Conservation (phyloP, 139 green algal genomes). For the Nannochloris sp. region DNA sequence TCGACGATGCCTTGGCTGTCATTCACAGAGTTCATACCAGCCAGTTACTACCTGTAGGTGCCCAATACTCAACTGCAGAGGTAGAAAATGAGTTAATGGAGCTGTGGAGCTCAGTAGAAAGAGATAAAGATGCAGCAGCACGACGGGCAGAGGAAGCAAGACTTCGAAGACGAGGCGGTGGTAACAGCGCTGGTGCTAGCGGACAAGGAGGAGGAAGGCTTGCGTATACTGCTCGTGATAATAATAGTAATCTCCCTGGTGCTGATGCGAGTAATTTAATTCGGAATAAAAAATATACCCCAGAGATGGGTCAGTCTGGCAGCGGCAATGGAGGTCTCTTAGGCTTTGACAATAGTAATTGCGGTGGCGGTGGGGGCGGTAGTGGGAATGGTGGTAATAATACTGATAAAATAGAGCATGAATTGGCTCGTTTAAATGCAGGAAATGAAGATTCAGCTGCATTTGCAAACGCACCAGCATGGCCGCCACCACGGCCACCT, state of each 20-base stretch:
- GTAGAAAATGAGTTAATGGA: conserved; percentile 77
- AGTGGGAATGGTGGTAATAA: too few species aligned
- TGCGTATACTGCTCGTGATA: too few species aligned
- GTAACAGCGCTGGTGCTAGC: not conserved
- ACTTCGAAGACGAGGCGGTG: conserved; percentile 1
- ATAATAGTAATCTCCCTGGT: too few species aligned
- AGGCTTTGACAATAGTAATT: too few species aligned
- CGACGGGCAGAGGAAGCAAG: not conserved
- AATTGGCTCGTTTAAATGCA: too few species aligned
- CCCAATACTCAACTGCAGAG: conserved; percentile 22
- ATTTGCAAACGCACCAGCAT: too few species aligned
- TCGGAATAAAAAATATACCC: too few species aligned
- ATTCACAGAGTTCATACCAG: conserved; percentile 46
- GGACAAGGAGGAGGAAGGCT: too few species aligned
- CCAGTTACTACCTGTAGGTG: conserved; percentile 21
- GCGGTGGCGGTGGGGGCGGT: too few species aligned
- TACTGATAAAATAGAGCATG: too few species aligned
- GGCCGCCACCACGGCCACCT: too few species aligned
- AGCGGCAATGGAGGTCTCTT: not conserved
- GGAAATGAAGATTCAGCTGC: not conserved
- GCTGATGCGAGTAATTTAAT: too few species aligned
- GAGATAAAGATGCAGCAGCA: conserved; percentile 39
- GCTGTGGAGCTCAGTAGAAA: conserved; percentile 73
- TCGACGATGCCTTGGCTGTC: conserved; percentile 62
- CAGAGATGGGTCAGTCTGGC: not conserved